Evolutionary conservation across 2,329 filamentous ascomycete genomes (phyloP).

Genomic region (Ceratocystiopsis sp.): DNA sequence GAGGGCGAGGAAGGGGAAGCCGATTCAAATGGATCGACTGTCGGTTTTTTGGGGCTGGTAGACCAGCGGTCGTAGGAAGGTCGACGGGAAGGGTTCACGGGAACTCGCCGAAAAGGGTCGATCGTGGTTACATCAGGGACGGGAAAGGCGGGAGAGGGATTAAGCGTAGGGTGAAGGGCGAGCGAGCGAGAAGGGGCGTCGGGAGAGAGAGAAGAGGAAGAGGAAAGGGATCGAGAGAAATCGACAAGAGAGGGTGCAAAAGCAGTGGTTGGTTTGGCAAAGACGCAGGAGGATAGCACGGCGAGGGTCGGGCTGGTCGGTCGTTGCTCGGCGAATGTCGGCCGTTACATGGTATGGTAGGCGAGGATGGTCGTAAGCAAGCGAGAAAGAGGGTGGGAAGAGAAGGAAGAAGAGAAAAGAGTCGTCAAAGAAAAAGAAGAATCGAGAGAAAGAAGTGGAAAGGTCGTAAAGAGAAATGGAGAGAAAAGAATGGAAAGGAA

Average conservation of each 20-base stretch:
- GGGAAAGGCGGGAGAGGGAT: no score
- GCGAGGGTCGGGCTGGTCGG: no score
- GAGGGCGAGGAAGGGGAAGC: not conserved
- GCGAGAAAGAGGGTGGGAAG: not conserved
- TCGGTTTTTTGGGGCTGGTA: not conserved
- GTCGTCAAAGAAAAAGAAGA: not conserved
- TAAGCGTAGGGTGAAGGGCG: not conserved
- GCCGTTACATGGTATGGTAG: no score
- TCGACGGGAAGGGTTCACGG: no score
- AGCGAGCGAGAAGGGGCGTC: not conserved
- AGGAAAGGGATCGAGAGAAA: not conserved
- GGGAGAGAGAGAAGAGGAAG: not conserved
- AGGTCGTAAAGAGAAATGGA: not conserved
- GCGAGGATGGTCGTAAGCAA: no score
- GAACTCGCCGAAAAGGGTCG: no score
- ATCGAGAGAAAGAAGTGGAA: not conserved
- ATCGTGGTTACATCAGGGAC: no score
- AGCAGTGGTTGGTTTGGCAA: not conserved
- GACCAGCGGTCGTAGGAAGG: no score
- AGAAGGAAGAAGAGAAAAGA: not conserved
- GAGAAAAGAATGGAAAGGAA: not conserved
- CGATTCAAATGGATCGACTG: not conserved
- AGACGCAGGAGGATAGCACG: not conserved
- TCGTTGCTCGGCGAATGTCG: no score
- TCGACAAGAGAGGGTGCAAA: not conserved